Percentiles rank a stretch among this genome's conserved stretches.
Evolutionary conservation across 768 basidiomycete genomes (phyloP).

Genomic region (Gelatoporia subvermispora): DNA sequence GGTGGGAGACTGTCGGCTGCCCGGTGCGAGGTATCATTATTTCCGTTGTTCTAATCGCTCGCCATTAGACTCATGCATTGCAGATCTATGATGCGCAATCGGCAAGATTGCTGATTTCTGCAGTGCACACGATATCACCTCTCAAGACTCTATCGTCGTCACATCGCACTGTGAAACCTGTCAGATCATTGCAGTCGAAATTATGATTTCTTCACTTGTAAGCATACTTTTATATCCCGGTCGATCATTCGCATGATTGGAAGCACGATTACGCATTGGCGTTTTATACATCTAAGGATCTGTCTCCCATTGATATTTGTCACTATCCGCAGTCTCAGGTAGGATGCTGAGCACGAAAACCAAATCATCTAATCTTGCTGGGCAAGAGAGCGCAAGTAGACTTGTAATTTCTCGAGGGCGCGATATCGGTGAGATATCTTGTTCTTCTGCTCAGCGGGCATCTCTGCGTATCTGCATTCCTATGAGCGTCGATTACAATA

Average conservation of each 20-base stretch:
- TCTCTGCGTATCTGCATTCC: conserved; percentile 58
- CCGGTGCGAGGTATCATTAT: conserved; percentile 17
- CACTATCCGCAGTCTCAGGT: too few relatives aligned
- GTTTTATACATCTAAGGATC: too few relatives aligned
- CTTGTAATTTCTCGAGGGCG: conserved; percentile 54
- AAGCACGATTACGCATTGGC: too few relatives aligned
- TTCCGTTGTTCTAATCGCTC: not conserved
- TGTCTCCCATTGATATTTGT: too few relatives aligned
- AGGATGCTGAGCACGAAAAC: too few relatives aligned
- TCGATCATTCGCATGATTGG: too few relatives aligned
- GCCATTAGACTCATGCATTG: too few relatives aligned
- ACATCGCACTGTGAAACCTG: not conserved
- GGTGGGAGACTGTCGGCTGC: conserved; percentile 9
- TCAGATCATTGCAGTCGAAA: too few relatives aligned
- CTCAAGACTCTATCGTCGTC: not conserved
- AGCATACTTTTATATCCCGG: too few relatives aligned
- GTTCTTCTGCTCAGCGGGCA: conserved; percentile 60
- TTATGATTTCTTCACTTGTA: too few relatives aligned
- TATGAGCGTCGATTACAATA: not conserved
- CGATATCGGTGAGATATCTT: conserved; percentile 60
- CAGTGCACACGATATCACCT: conserved; percentile 15
- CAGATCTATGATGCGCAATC: conserved; percentile 20
- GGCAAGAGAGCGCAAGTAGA: conserved; percentile 28
- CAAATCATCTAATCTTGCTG: too few relatives aligned
- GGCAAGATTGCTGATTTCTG: conserved; percentile 17